These are phyloP conservation scores for Xerocomus brunneocitrinus DNA, from an alignment of 768 basidiomycete species.

Conservation along the genomic window DNA sequence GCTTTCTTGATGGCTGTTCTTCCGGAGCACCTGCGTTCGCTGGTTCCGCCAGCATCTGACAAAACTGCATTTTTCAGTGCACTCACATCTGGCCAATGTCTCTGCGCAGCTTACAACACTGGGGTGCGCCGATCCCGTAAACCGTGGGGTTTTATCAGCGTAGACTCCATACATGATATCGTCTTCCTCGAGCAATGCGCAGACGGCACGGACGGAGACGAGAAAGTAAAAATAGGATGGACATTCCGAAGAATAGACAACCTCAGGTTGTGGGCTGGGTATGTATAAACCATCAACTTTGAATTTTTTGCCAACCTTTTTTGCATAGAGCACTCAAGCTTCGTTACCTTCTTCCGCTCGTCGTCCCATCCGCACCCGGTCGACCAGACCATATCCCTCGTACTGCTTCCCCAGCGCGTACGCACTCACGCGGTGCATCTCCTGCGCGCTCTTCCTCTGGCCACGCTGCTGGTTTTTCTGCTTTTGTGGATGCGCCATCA, in stretches of 20 bases:
- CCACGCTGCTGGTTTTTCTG: not conserved
- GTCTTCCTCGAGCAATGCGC: slow-evolving; percentile 55
- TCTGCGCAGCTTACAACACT: slow-evolving; percentile 78
- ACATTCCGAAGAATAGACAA: slow-evolving; percentile 87
- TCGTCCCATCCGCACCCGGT: slow-evolving; percentile 43
- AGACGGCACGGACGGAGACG: slow-evolving; percentile 33
- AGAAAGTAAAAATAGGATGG: slow-evolving; percentile 58
- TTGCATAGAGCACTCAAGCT: slow-evolving; percentile 69
- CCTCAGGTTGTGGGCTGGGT: slow-evolving; percentile 82
- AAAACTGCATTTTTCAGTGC: slow-evolving; percentile 43
- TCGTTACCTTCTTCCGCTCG: slow-evolving; percentile 72
- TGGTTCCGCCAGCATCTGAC: slow-evolving; percentile 33
- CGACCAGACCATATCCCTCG: slow-evolving; percentile 26
- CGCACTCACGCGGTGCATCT: slow-evolving; percentile 19
- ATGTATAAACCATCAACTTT: slow-evolving; percentile 25
- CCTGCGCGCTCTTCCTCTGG: slow-evolving; percentile 18
- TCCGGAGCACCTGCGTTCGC: slow-evolving; percentile 47
- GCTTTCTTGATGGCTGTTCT: slow-evolving; percentile 57
- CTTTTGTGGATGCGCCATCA: slow-evolving; percentile 16
- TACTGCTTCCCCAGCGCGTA: slow-evolving; percentile 18
- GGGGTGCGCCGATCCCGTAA: slow-evolving; percentile 75
- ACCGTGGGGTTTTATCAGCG: slow-evolving; percentile 85
- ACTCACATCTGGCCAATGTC: slow-evolving; percentile 71
- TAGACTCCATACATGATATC: slow-evolving; percentile 77
- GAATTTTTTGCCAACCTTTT: not conserved